Percentiles rank a stretch among this genome's conserved stretches.
Evolutionary conservation across 2,329 filamentous ascomycete genomes (phyloP).

Genomic region (Balansia obtecta): DNA sequence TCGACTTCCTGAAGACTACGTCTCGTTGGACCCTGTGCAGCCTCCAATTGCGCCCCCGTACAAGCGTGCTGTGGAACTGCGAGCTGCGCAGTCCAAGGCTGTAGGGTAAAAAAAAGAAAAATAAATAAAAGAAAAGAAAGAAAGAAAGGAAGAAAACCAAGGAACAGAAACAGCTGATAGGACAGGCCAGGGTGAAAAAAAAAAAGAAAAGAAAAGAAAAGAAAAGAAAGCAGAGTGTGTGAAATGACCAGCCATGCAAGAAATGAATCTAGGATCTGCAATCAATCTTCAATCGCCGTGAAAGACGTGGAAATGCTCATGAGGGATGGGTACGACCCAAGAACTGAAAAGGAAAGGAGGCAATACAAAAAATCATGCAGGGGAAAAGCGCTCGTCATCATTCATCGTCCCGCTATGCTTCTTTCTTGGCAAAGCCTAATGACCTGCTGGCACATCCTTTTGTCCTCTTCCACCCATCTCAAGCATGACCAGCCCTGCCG

Average conservation of each 20-base stretch:
- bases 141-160: not conserved
- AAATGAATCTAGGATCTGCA: not conserved
- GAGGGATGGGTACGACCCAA: not conserved
- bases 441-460: conserved; percentile 21
- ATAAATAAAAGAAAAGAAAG: no score
- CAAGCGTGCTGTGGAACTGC: conserved; percentile 73
- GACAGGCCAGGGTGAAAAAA: not conserved
- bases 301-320: not conserved
- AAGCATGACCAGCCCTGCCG: conserved; percentile 26
- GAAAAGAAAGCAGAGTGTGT: not conserved
- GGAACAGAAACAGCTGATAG: not conserved
- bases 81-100: conserved; percentile 22
- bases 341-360: not conserved
- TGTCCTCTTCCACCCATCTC: conserved; percentile 26
- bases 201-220: not conserved
- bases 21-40: conserved; percentile 84
- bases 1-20: conserved; percentile 70
- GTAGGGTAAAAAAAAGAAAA: conserved; percentile 4
- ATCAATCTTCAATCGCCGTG: not conserved
- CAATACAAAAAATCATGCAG: not conserved
- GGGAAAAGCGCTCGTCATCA: conserved; percentile 1
- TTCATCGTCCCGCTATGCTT: not conserved
- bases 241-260: not conserved
- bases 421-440: conserved; percentile 10
- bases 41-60: conserved; percentile 94